Evolutionary conservation across 2,329 filamentous ascomycete genomes (phyloP), one percentile per base, ranked within the genome.

Genomic region (Lachnellula hyalina): DNA sequence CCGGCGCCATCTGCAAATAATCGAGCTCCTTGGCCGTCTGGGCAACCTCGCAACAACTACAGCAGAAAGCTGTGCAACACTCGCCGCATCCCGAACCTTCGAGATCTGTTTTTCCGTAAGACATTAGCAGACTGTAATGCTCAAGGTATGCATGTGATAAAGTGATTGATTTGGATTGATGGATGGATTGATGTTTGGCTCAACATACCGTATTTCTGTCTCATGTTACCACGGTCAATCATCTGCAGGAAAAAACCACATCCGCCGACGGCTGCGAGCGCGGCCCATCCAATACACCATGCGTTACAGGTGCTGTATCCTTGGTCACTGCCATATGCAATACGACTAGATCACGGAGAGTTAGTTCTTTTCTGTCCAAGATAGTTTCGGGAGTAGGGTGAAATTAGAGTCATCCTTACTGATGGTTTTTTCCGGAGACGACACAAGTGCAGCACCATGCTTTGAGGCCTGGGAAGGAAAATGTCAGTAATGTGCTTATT

Each of bases 11-110:
- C n/a, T 49, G 36, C 11, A 44, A 5, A 35, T 56, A 56, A 19
- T 56, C 50, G 25, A 52, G 49, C 40, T 56, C 50, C 41, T 56
- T 56, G 2, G 11, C 35, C 9, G 40, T 52, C 47, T 56, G 54
- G 11, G 50, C 53, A 36, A 46, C 44, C 12, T 52, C 50, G 25
- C 54, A 56, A 50, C 50, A 53, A 9, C 11, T 5, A 34, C 54
- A 56, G 12, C 53, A 56, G 41, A 50, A 52, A 15, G 50, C 14
- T 11, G 17, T 38, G 21, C 36, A 52, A 45, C 54, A 56, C 9
- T 40, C 45, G 19, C 54, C 54, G 35, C 40, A 53, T 19, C 38
- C 34, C 15, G 21, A 34, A 15, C 50, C 49, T 42, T 56, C 38
- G 40, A 56, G 49, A 50, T 56, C 53, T 55, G 21, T 7, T 42